Conservation (phyloP, 805 yeast species). For the Lachancea nothofagi region DNA sequence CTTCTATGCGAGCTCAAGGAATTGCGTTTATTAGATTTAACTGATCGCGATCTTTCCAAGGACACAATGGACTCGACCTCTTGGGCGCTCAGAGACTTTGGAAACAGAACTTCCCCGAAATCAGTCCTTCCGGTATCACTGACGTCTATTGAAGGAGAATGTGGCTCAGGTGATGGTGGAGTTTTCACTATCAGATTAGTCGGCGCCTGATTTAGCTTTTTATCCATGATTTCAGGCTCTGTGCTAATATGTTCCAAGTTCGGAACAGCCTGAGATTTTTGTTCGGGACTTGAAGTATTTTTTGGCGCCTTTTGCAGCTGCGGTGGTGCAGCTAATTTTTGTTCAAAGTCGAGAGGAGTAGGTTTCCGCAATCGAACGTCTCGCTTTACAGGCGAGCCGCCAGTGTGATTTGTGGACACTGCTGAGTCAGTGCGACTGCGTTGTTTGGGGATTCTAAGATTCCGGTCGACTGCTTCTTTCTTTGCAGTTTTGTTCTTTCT, state of each 20-base stretch:
- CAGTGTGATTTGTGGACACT: not conserved
- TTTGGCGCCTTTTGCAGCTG: conserved; percentile 4
- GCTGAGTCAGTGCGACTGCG: not conserved
- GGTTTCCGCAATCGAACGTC: conserved; percentile 21
- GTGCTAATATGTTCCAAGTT: not conserved
- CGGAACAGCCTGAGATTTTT: not conserved
- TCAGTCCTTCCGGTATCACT: conserved; percentile 22
- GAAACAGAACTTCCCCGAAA: conserved; percentile 60
- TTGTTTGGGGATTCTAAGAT: conserved; percentile 2
- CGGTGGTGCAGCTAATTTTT: not conserved
- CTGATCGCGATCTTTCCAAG: conserved; percentile 61
- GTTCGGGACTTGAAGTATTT: not conserved
- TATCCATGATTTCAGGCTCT: not conserved
- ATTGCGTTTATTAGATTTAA: conserved; percentile 39
- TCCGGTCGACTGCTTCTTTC: conserved; percentile 4
- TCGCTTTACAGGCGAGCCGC: conserved; percentile 1
- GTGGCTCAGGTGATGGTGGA: not conserved
- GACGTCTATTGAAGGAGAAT: not conserved
- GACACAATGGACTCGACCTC: conserved; percentile 74
- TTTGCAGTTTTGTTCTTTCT: conserved; percentile 16
- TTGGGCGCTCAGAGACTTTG: conserved; percentile 56
- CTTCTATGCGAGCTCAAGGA: conserved; percentile 30
- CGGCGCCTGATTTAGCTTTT: not conserved
- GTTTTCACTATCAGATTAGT: not conserved
- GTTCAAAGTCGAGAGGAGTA: conserved; percentile 27